Percentiles rank a stretch among this genome's conserved stretches.
Evolutionary conservation across 768 basidiomycete genomes (phyloP).

Genomic region (Trametes cingulata): DNA sequence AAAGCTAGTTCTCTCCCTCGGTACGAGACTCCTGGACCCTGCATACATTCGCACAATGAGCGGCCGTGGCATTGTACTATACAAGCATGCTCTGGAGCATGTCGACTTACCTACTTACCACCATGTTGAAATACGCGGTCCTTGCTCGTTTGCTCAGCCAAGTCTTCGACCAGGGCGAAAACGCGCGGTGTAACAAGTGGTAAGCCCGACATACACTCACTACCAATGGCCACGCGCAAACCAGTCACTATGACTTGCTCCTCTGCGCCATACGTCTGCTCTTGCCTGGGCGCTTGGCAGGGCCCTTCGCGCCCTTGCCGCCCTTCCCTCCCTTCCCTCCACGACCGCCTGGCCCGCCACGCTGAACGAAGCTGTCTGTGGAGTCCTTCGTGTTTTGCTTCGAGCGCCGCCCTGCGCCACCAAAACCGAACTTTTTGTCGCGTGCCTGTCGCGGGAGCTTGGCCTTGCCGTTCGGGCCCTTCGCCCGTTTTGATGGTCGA

Average conservation of each 20-base stretch:
- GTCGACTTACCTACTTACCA: too few species aligned
- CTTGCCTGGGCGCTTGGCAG: slow-evolving; percentile 58
- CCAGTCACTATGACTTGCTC: slow-evolving; percentile 24
- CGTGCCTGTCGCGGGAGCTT: slow-evolving; percentile 58
- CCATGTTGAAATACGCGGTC: too few species aligned
- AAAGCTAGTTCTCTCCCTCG: too few species aligned
- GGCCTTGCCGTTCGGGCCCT: slow-evolving; percentile 32
- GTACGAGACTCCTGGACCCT: too few species aligned
- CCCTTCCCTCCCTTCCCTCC: slow-evolving; percentile 31
- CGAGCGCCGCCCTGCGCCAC: slow-evolving; percentile 63
- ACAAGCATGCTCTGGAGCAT: too few species aligned
- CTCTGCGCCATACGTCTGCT: slow-evolving; percentile 49
- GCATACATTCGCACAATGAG: too few species aligned
- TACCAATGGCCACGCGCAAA: not conserved
- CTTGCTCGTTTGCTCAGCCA: too few species aligned
- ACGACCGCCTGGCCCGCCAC: slow-evolving; percentile 37
- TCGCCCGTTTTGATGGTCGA: slow-evolving; percentile 62
- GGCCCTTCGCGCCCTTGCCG: slow-evolving; percentile 38
- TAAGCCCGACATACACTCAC: not conserved
- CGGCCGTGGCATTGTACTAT: too few species aligned
- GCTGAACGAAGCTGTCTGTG: slow-evolving; percentile 67
- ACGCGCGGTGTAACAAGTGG: too few species aligned
- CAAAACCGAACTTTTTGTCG: slow-evolving; percentile 82
- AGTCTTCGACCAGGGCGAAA: too few species aligned
- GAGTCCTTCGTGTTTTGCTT: slow-evolving; percentile 85